These are phyloP conservation scores for Claviceps monticola DNA, from an alignment of 2,329 filamentous ascomycete genomes.

Conservation along the genomic window DNA sequence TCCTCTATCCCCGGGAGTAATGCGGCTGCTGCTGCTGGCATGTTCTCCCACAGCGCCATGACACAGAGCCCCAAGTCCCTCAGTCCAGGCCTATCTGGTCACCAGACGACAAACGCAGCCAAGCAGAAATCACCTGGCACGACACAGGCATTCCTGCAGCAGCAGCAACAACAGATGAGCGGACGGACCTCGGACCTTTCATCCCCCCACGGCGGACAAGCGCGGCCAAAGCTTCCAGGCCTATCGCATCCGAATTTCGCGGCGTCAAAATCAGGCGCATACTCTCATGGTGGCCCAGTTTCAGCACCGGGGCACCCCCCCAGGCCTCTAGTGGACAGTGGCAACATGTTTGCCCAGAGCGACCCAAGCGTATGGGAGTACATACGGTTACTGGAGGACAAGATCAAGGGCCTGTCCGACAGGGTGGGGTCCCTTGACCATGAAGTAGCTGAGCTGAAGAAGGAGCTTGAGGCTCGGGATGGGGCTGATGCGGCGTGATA, in stretches of 20 bases:
- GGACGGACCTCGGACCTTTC: constrained; percentile 42
- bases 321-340: constrained; percentile 43
- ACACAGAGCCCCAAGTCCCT: constrained; percentile 81
- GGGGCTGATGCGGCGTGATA: constrained; percentile 8
- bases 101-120: constrained; percentile 35
- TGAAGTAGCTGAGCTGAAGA: constrained; percentile 20
- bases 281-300: constrained; percentile 13
- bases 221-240: constrained; percentile 24
- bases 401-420: constrained; percentile 23
- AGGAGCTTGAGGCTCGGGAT: constrained; percentile 20
- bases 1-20: constrained; percentile 33
- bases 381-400: constrained; percentile 54
- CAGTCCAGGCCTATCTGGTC: constrained; percentile 45
- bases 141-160: constrained; percentile 50
- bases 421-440: constrained; percentile 20
- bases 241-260: constrained; percentile 23
- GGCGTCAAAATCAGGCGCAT: constrained; percentile 16
- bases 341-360: constrained; percentile 50
- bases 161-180: constrained; percentile 28
- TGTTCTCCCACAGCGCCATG: constrained; percentile 61
- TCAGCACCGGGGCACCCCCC: constrained; percentile 30
- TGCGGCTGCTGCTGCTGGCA: constrained; percentile 36
- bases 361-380: constrained; percentile 58
- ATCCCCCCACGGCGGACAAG: constrained; percentile 35
- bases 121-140: constrained; percentile 54